Conservation (phyloP, 1,284 basidiomycete species). For the Trametes sp. region DNA sequence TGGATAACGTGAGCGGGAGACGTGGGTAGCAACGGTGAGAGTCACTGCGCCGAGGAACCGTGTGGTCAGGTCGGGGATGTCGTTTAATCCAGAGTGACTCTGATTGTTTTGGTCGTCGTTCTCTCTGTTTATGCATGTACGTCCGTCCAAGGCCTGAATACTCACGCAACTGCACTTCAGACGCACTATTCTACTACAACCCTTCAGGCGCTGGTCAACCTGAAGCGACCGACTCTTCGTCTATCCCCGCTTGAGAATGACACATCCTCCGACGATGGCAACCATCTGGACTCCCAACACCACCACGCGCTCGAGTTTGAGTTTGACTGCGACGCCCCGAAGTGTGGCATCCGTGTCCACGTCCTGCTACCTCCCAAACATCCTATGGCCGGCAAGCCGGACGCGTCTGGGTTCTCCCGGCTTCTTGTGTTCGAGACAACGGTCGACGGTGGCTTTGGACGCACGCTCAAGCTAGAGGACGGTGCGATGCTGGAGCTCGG, state of each 20-base stretch:
- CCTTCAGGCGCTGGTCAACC: conserved; percentile 89
- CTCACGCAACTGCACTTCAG: conserved; percentile 44
- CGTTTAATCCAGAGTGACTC: too few species aligned
- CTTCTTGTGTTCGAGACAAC: conserved; percentile 76
- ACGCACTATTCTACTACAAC: conserved; percentile 85
- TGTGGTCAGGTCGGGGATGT: too few species aligned
- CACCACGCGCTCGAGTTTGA: conserved; percentile 86
- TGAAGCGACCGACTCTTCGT: conserved; percentile 84
- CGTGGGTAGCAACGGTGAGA: too few species aligned
- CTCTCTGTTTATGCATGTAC: too few species aligned
- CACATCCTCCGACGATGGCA: conserved; percentile 50
- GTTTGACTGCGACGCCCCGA: conserved; percentile 88
- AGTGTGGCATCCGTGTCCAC: conserved; percentile 79
- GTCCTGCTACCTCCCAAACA: conserved; percentile 72
- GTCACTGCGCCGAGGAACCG: too few species aligned
- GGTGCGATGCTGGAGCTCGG: conserved; percentile 78
- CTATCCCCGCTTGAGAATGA: conserved; percentile 69
- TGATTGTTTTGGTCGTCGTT: too few species aligned
- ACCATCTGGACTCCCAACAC: conserved; percentile 55
- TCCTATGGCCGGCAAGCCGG: conserved; percentile 50
- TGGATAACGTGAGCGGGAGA: too few species aligned
- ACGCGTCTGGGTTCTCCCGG: conserved; percentile 54
- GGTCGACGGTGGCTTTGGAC: conserved; percentile 83
- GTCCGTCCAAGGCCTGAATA: background rate
- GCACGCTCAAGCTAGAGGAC: conserved; percentile 73